Base-by-base conservation (phyloP, 2,329 filamentous ascomycete genomes). In the Geoglossum cookeanum region DNA sequence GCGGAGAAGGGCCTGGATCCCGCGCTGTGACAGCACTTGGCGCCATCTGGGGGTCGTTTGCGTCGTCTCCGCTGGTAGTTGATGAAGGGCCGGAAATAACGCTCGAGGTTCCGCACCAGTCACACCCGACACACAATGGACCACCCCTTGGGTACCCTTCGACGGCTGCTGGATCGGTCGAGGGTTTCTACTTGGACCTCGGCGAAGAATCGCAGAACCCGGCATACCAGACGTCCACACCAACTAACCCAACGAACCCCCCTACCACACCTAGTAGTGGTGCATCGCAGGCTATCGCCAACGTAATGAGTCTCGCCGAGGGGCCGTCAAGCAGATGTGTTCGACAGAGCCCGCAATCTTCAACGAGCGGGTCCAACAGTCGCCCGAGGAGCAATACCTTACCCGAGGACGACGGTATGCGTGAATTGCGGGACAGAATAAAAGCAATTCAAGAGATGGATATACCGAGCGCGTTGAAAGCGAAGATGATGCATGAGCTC, bases 371-470 rank as follows among this genome's bases (percentile, higher is more conserved):
- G 13, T 48, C 55, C 5, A 48, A 9, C 11, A 29, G 42, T 17
- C 42, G 33, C 7, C 33, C 45, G 17, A 51, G 55, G 27, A 48
- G 52, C 32, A 30, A 27, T 6, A 49, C 52, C 42, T 45, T 88
- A 45, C 85, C 86, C 0, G 87, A 84, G 65, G 84, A 91, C 65
- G 87, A 92, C 72, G 87, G 87, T 49, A 90, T 87, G 83, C 74
- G 77, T 17, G 69, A 71, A 57, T 68, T 91, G 63, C 76, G 87
- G 63, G 75, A 72, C 61, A 79, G 79, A 60, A 88, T 92, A 61
- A 75, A 84, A 59, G 73, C 72, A 27, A 84, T 91, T 60, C 84
- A 87, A 66, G 73, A 77, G 30, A 75, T 75, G 62, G 73, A 80
- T 29, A 73, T 82, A 53, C 68, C 77, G 3, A 73, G 75, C 48